Evolutionary conservation across 441 rosid species (phyloP).

Genomic region (Syzygium malaccense): DNA sequence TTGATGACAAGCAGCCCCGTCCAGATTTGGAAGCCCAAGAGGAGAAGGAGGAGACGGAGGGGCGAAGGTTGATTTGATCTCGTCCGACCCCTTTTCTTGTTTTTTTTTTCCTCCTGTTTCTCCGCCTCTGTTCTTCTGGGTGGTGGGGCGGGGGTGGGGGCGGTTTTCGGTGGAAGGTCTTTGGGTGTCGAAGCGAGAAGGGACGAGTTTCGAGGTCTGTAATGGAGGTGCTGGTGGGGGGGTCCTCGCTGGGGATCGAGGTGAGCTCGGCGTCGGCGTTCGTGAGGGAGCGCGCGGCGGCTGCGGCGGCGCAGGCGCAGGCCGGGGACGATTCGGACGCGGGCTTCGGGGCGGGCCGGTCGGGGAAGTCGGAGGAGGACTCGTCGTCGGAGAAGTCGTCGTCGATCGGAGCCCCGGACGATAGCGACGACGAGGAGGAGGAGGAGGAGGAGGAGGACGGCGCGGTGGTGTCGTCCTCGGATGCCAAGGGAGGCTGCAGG

Average conservation of each 20-base stretch:
- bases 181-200: not conserved
- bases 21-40: not conserved
- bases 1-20: not conserved
- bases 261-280: slow-evolving; percentile 12
- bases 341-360: slow-evolving; percentile 7
- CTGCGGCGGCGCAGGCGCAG: not conserved
- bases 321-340: not conserved
- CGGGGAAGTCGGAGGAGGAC: not conserved
- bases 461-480: slow-evolving; percentile 28
- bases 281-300: slow-evolving; percentile 10
- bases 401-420: slow-evolving; percentile 63
- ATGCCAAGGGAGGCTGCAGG: not conserved
- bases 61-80: not conserved
- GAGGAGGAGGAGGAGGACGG: slow-evolving; percentile 20
- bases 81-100: not conserved
- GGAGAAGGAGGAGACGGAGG: not conserved
- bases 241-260: slow-evolving; percentile 40
- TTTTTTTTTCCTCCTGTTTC: not conserved
- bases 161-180: not conserved
- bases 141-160: not conserved
- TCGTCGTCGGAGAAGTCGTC: slow-evolving; percentile 43
- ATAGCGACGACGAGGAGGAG: slow-evolving; percentile 40
- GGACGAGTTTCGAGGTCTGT: slow-evolving; percentile 3
- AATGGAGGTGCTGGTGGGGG: slow-evolving; percentile 59
- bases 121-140: not conserved